Conservation (phyloP, 83 land plant genomes). For the Larix sibirica region DNA sequence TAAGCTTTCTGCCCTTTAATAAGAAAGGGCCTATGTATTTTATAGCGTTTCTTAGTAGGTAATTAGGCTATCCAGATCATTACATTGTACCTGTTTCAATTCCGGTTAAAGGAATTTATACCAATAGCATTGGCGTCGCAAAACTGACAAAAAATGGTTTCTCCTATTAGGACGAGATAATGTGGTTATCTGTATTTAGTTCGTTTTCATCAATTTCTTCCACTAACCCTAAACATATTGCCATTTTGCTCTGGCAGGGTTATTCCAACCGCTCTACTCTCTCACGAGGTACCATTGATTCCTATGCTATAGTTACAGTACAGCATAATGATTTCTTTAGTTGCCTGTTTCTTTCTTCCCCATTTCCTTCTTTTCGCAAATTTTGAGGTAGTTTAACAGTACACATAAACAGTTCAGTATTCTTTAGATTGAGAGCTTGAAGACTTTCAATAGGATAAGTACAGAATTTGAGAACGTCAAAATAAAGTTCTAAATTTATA, state of each 20-base stretch:
- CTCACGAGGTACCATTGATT: constrained; percentile 63
- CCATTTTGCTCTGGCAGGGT: constrained; percentile 53
- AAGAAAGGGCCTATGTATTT: no score
- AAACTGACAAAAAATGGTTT: no score
- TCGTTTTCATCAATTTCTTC: no score
- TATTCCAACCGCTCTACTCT: constrained; percentile 88
- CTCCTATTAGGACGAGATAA: no score
- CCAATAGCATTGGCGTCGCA: no score
- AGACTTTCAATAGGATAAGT: neutral
- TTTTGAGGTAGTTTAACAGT: neutral
- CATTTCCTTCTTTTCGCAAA: neutral
- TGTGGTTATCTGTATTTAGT: no score
- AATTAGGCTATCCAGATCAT: no score
- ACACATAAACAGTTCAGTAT: neutral
- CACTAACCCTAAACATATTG: neutral
- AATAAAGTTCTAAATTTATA: neutral
- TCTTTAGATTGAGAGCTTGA: neutral
- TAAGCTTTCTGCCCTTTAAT: no score
- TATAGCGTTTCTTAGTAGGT: no score
- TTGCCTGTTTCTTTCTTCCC: neutral
- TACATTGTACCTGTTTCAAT: no score
- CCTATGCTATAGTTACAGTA: neutral
- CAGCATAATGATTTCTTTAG: neutral
- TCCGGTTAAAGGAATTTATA: no score
- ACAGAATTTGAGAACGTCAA: neutral